phyloP scores from a whole-genome alignment of 306 rosid species.

The Rosa lucieae region DNA sequence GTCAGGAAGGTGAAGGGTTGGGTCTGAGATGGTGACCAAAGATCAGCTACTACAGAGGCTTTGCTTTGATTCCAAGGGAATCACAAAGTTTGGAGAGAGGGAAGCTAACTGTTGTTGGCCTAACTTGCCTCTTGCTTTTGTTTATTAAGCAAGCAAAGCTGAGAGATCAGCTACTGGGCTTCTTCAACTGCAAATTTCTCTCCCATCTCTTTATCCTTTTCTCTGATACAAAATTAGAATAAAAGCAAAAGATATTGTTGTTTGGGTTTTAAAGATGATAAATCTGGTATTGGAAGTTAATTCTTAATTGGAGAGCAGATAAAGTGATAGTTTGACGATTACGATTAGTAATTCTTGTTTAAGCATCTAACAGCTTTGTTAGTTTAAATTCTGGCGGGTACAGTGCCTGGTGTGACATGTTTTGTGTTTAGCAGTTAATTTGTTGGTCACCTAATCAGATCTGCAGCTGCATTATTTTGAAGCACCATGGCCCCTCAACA shows the following conservation, averaged over 20 bases:
- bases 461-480: conserved; percentile 21
- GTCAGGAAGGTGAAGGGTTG: conserved; percentile 74
- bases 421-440: not conserved
- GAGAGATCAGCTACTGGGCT: conserved; percentile 37
- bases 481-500: conserved; percentile 24
- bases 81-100: conserved; percentile 52
- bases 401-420: conserved; percentile 20
- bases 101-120: conserved; percentile 92
- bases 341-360: conserved; percentile 2
- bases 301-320: conserved; percentile 35
- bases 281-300: conserved; percentile 26
- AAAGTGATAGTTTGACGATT: conserved; percentile 28
- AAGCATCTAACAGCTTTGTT: not conserved
- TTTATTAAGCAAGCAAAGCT: conserved; percentile 50
- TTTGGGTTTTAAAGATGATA: not conserved
- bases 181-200: conserved; percentile 40
- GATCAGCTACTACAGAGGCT: conserved; percentile 45
- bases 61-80: conserved; percentile 87
- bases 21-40: conserved; percentile 81
- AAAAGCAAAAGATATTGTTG: conserved; percentile 13
- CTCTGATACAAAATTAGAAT: conserved; percentile 13
- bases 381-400: conserved; percentile 72
- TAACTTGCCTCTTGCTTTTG: conserved; percentile 54
- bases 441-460: conserved; percentile 79
- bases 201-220: conserved; percentile 16